phyloP scores from a whole-genome alignment of 2,329 filamentous ascomycete genomes.

The Catunica adiposa region DNA sequence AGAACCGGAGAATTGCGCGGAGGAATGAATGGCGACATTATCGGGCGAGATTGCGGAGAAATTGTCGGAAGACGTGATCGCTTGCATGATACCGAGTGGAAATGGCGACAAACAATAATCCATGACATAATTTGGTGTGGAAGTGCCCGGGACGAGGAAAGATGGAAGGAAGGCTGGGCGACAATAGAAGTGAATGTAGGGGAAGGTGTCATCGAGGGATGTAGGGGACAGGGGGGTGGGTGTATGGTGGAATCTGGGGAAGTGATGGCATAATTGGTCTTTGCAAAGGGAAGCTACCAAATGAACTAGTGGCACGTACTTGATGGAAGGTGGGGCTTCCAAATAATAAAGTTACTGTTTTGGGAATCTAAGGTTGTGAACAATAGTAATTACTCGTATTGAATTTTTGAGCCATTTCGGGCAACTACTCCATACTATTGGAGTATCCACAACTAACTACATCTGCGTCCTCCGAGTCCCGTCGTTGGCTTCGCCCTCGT shows the following conservation, averaged over 20 bases:
- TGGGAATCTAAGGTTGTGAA: no score
- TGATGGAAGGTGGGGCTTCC: background rate
- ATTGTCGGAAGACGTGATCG: constrained; percentile 15
- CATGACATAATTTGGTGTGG: background rate
- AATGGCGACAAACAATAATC: no score
- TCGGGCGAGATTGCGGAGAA: constrained; percentile 17
- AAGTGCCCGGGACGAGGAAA: no score
- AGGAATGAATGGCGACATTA: background rate
- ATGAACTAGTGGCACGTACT: background rate
- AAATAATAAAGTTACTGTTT: no score
- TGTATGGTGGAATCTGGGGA: constrained; percentile 11
- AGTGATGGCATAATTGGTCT: constrained; percentile 2
- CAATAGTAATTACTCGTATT: background rate
- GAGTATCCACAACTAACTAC: no score
- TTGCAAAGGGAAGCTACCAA: background rate
- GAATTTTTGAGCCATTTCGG: background rate
- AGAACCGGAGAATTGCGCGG: no score
- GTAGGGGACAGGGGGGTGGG: background rate
- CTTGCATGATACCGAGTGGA: background rate
- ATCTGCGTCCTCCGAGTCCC: no score
- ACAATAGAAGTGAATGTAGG: no score
- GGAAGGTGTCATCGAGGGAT: background rate
- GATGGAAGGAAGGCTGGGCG: no score
- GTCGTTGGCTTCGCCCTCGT: no score
- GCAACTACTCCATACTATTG: background rate